A percentile compares a stretch with the other conserved stretches of the same genome.
Conservation (phyloP, 2,329 filamentous ascomycete genomes). For the Trichoderma koningii region DNA sequence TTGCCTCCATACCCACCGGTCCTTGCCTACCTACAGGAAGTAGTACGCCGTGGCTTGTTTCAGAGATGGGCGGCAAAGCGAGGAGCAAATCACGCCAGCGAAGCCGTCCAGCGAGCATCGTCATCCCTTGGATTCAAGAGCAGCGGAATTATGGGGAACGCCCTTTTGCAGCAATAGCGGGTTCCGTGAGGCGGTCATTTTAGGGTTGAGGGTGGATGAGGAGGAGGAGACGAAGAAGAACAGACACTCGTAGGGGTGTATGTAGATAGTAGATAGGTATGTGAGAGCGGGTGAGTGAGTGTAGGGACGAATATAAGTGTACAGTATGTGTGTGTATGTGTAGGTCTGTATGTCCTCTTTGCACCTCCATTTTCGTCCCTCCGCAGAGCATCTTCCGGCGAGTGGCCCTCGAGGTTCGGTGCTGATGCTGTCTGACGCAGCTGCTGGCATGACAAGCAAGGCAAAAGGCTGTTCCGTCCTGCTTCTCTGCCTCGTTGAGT, state of each 20-base stretch:
- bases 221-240: background rate
- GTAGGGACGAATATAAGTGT: too few species aligned
- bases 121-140: background rate
- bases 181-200: background rate
- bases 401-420: too few species aligned
- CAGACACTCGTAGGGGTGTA: background rate
- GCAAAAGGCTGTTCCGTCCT: background rate
- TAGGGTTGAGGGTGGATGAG: background rate
- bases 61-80: background rate
- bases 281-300: background rate
- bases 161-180: background rate
- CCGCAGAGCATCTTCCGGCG: too few species aligned
- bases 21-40: too few species aligned
- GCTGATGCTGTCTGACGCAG: too few species aligned
- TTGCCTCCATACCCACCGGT: background rate
- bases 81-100: background rate
- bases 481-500: background rate
- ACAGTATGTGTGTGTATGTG: too few species aligned
- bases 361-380: too few species aligned
- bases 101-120: constrained; percentile 3
- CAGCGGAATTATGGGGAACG: constrained; percentile 22
- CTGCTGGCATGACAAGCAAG: background rate
- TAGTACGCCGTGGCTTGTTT: constrained; percentile 8
- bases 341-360: too few species aligned
- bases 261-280: too few species aligned